A percentile compares a stretch with the other conserved stretches of the same genome.
These are phyloP conservation scores for Syzygium jambos DNA, from an alignment of 345 rosid species.

Conservation along the genomic window DNA sequence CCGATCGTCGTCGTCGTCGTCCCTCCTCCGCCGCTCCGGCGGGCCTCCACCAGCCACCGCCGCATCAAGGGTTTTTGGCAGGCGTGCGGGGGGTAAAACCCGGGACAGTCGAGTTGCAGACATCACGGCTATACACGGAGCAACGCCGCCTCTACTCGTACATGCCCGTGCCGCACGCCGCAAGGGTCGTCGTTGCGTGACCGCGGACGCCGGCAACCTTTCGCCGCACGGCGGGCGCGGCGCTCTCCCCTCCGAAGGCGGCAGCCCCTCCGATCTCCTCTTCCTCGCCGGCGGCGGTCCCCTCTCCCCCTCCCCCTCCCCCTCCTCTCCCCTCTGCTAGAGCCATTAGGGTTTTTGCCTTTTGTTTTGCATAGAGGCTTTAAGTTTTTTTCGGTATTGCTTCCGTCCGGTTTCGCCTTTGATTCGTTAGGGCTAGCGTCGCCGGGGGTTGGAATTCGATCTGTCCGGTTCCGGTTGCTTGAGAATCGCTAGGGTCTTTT, in stretches of 20 bases:
- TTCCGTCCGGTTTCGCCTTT: background rate
- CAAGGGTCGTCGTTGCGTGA: constrained; percentile 54
- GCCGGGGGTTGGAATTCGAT: background rate
- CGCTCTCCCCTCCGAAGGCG: constrained; percentile 99
- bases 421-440: background rate
- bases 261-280: constrained; percentile 99
- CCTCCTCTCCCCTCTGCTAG: background rate
- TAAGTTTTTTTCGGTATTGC: background rate
- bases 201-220: constrained; percentile 56
- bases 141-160: constrained; percentile 32
- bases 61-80: background rate
- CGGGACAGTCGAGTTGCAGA: constrained; percentile 45
- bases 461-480: background rate
- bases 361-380: background rate
- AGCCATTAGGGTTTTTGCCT: background rate
- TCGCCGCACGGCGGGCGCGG: constrained; percentile 99
- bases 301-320: background rate
- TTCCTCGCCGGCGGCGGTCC: constrained; percentile 98
- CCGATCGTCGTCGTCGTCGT: background rate
- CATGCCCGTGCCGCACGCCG: constrained; percentile 87
- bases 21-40: background rate
- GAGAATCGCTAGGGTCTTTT: background rate
- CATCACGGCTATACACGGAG: constrained; percentile 98
- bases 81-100: constrained; percentile 10
- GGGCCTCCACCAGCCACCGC: background rate